Conservation (phyloP, 208 protist genomes). For the Leishmania arabica region DNA sequence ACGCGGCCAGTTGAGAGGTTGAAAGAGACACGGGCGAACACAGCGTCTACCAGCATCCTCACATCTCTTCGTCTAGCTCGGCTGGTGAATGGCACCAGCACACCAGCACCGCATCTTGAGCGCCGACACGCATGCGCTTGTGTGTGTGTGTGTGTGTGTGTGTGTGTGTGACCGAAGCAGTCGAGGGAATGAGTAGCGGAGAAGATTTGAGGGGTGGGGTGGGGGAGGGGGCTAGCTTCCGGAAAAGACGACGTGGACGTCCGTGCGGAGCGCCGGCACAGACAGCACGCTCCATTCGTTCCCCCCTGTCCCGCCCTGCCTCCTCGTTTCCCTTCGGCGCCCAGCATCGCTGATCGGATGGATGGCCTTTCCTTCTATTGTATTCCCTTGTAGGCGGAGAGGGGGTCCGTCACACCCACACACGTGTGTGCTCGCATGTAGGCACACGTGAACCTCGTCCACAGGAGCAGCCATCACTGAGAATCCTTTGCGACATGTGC, state of each 20-base stretch:
- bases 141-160: not conserved
- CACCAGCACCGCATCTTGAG: not conserved
- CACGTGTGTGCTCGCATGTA: not conserved
- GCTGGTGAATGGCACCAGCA: not conserved
- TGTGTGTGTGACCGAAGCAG: not conserved
- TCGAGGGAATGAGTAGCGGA: not conserved
- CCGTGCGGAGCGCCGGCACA: not conserved
- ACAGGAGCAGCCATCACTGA: not conserved
- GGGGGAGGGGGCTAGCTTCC: not conserved
- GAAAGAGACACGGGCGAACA: not conserved
- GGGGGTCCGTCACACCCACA: not conserved
- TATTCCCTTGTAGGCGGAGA: not conserved
- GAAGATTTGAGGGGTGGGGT: not conserved
- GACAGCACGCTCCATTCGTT: not conserved
- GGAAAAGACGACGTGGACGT: not conserved
- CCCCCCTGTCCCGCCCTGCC: not conserved
- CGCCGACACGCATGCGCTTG: not conserved
- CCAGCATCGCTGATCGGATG: not conserved
- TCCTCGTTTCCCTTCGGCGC: not conserved
- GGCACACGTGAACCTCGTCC: not conserved
- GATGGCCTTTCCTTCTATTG: not conserved
- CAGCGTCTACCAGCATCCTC: not conserved
- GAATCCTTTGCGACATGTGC: not conserved
- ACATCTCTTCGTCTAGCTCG: not conserved
- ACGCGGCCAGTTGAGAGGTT: not conserved